Percentiles rank a stretch among this genome's conserved stretches.
phyloP scores from a whole-genome alignment of 306 rosid species.

The Betula pendula region DNA sequence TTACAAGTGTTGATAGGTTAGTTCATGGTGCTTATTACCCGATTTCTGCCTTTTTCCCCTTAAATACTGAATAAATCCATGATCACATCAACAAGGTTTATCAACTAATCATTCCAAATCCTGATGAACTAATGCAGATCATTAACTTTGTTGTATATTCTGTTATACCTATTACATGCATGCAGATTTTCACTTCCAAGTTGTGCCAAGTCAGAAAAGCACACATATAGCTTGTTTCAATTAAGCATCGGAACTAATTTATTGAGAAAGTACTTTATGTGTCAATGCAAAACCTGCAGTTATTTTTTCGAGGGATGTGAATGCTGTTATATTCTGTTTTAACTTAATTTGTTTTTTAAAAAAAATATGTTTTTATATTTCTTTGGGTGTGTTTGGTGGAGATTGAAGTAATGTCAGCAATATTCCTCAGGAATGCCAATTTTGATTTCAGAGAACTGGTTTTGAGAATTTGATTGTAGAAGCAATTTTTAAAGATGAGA shows the following conservation, averaged over 20 bases:
- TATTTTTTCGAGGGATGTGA: too few relatives aligned
- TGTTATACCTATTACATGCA: not conserved
- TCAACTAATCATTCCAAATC: not conserved
- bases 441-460: too few relatives aligned
- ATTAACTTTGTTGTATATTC: not conserved
- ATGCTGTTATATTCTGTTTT: too few relatives aligned
- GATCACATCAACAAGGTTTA: too few relatives aligned
- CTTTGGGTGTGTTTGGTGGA: not conserved
- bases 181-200: not conserved
- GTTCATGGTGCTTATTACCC: constrained; percentile 20
- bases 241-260: too few relatives aligned
- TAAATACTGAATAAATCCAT: not conserved
- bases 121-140: not conserved
- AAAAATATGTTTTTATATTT: too few relatives aligned
- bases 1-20: constrained; percentile 62
- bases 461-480: too few relatives aligned
- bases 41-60: not conserved
- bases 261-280: not conserved
- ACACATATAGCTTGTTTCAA: not conserved
- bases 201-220: not conserved
- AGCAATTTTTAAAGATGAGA: too few relatives aligned
- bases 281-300: not conserved
- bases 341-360: too few relatives aligned
- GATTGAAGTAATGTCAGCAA: not conserved
- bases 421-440: too few relatives aligned